These are phyloP conservation scores for Baudoinia panamericana DNA, from an alignment of 495 filamentous ascomycete species.

Conservation along the genomic window DNA sequence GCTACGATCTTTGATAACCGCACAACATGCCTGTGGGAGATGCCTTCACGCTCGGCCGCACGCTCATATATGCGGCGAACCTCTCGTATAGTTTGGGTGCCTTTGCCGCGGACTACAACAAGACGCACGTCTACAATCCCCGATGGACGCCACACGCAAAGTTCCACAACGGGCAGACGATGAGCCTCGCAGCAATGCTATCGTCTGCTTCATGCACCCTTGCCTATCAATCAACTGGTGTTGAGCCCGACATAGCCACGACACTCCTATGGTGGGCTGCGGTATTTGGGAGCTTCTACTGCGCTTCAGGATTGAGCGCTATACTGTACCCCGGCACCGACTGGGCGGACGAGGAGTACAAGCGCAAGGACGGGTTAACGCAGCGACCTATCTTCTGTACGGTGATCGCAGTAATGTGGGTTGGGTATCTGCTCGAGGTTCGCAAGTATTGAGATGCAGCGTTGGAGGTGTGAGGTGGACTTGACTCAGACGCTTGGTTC, in stretches of 20 bases:
- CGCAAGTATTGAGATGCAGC: neutral
- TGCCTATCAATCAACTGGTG: constrained; percentile 4
- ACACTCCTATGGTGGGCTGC: constrained; percentile 3
- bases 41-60: constrained; percentile 11
- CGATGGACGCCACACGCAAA: constrained; percentile 23
- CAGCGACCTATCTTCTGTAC: constrained; percentile 5
- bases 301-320: constrained; percentile 9
- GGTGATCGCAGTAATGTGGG: constrained; percentile 9
- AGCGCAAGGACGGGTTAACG: neutral
- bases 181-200: constrained; percentile 13
- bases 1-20: too few species aligned
- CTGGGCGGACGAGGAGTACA: constrained; percentile 14
- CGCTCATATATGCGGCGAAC: constrained; percentile 6
- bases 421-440: constrained; percentile 6
- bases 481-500: too few species aligned
- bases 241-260: neutral
- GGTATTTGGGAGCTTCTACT: constrained; percentile 13
- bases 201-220: constrained; percentile 2
- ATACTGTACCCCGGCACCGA: constrained; percentile 15
- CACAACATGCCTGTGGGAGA: too few species aligned
- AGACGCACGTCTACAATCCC: constrained; percentile 27
- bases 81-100: constrained; percentile 11
- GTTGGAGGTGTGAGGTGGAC: too few species aligned
- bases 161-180: constrained; percentile 29
- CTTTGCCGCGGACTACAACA: constrained; percentile 15